Evolutionary conservation across 176 grass and related monocot genomes (phyloP).

Genomic region (Pharus latifolius): DNA sequence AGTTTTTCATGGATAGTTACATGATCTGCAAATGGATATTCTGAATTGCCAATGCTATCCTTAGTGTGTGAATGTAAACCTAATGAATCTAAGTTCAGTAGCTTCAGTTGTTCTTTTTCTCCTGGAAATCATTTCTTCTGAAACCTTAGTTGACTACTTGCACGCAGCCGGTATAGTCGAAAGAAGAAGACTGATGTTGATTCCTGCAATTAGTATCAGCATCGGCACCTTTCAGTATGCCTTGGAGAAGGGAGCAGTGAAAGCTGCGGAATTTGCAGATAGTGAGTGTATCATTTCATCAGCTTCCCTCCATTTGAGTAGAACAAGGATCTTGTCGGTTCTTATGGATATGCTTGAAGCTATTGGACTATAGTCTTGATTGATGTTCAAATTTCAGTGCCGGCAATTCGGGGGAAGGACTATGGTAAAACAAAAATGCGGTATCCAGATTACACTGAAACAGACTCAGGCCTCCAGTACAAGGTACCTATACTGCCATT

Average conservation of each 20-base stretch:
- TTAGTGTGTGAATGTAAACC: too few relatives aligned
- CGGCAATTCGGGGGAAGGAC: constrained; percentile 87
- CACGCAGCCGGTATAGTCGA: constrained; percentile 23
- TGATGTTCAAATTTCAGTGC: constrained; percentile 40
- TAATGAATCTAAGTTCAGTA: neutral
- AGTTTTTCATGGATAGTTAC: neutral
- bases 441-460: constrained; percentile 96
- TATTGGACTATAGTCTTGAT: neutral
- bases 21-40: neutral
- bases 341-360: neutral
- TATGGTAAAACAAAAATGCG: constrained; percentile 98
- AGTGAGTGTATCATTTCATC: constrained; percentile 44
- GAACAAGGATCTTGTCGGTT: neutral
- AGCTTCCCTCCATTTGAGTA: neutral
- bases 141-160: constrained; percentile 3
- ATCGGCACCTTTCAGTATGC: constrained; percentile 32
- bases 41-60: neutral
- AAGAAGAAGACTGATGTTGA: constrained; percentile 53
- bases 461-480: constrained; percentile 89
- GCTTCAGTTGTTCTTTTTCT: neutral
- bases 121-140: neutral
- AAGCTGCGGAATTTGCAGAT: constrained; percentile 72
- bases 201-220: constrained; percentile 43
- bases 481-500: constrained; percentile 45
- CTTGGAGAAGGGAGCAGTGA: constrained; percentile 27